A percentile compares a stretch with the other conserved stretches of the same genome.
These are phyloP conservation scores for Marasmius tenuissimus DNA, from an alignment of 1,284 basidiomycete species.

Conservation along the genomic window DNA sequence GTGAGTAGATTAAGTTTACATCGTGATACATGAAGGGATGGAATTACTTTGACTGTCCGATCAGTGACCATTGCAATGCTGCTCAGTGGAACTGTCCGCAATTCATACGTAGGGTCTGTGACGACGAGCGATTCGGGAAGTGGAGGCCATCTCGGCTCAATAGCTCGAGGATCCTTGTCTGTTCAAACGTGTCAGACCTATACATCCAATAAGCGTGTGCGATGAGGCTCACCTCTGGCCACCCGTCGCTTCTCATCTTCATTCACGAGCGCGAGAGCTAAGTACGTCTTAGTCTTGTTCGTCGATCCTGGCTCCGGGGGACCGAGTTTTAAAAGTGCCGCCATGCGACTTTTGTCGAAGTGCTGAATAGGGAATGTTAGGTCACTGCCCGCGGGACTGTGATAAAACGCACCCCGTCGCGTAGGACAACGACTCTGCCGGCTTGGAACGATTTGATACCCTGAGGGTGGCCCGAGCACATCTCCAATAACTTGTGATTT, in stretches of 20 bases:
- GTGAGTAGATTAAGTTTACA: slow-evolving; percentile 11
- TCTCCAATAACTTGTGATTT: slow-evolving; percentile 68
- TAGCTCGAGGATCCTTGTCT: slow-evolving; percentile 63
- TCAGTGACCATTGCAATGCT: slow-evolving; percentile 81
- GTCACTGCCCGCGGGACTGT: neutral
- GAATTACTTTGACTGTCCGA: slow-evolving; percentile 66
- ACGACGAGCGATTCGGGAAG: slow-evolving; percentile 45
- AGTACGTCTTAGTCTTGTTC: slow-evolving; percentile 59
- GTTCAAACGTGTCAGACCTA: neutral
- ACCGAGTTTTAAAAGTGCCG: slow-evolving; percentile 75
- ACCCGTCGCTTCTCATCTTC: slow-evolving; percentile 56
- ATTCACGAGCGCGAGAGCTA: slow-evolving; percentile 77
- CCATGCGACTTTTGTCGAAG: slow-evolving; percentile 71
- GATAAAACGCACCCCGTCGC: slow-evolving; percentile 67
- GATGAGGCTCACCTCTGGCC: slow-evolving; percentile 42
- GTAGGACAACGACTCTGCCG: slow-evolving; percentile 84
- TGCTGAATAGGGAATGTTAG: slow-evolving; percentile 51
- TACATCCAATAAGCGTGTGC: neutral
- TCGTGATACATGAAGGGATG: neutral
- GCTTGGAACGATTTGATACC: slow-evolving; percentile 68
- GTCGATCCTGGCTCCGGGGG: slow-evolving; percentile 47
- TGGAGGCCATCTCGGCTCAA: slow-evolving; percentile 80
- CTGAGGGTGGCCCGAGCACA: slow-evolving; percentile 64
- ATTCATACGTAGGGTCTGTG: slow-evolving; percentile 67
- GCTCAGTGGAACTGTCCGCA: slow-evolving; percentile 66